Evolutionary conservation across 2,329 filamentous ascomycete genomes (phyloP), one percentile per base, ranked within the genome.

Genomic region (Ascochyta fabae): DNA sequence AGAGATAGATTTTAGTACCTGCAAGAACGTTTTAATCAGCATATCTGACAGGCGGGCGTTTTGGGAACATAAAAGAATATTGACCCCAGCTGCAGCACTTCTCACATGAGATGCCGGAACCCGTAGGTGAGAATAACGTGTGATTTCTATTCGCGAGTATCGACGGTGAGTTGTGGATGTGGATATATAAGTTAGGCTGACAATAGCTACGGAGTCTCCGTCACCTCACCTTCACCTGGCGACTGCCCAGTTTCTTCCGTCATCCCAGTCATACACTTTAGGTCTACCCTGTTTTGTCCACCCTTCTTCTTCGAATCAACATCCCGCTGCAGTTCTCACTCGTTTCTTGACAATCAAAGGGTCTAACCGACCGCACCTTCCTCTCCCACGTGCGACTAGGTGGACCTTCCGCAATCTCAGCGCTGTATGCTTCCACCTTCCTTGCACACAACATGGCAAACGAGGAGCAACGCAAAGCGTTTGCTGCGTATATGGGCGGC

Each of bases 381-480:
- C 31, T 45, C 35, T 38, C 23, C 22, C 22, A 43, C 35, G 29
- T 56, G 36, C 16, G 15, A 13, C 47, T 35, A 44, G 31, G 55
- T 50, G 53, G 45, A 15, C 60, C 60, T 59, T 54, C 65, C 56
- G 53, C 42, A 16, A 19, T 24, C 38, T 49, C 29, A 23, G 10
- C 33, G 26, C 42, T 38, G 12, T 59, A 34, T 52, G 57, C 56
- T 38, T 47, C 48, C 42, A 61, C 62, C 44, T 59, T 54, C 67
- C 62, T 38, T 56, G 45, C 34, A 43, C 51, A 36, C 55, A 61
- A 39, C 40, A 70, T 71, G 69, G 65, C 65, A 26, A 67, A 66
- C 48, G 69, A 70, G 38, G 70, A 72, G 56, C 67, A 71, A 47
- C 56, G 62, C 48, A 65, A 60, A 45, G 70, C 69, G 6, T 73